phyloP scores from a whole-genome alignment of 768 basidiomycete genomes.

The Kockovaella imperatae region DNA sequence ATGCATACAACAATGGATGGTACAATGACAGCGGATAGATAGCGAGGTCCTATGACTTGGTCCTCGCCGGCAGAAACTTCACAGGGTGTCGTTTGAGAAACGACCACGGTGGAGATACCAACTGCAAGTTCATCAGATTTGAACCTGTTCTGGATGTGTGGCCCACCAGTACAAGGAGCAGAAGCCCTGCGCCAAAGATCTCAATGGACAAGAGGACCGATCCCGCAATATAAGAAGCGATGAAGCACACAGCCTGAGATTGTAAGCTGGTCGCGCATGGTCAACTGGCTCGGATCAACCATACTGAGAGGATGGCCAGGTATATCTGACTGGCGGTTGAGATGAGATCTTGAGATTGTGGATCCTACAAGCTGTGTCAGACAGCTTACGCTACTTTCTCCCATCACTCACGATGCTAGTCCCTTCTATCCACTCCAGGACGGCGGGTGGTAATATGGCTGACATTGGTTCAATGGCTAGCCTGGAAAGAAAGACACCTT shows the following conservation, averaged over 20 bases:
- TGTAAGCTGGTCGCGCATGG: neutral
- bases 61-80: conserved; percentile 29
- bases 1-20: too few relatives aligned
- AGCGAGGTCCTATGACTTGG: too few relatives aligned
- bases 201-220: conserved; percentile 32
- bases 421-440: conserved; percentile 21
- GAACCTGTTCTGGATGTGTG: neutral
- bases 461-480: too few relatives aligned
- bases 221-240: conserved; percentile 17
- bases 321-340: conserved; percentile 28
- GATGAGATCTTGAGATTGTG: conserved; percentile 24
- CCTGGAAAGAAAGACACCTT: too few relatives aligned
- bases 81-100: conserved; percentile 27
- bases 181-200: conserved; percentile 24
- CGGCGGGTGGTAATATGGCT: conserved; percentile 16
- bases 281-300: neutral
- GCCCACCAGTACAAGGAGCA: conserved; percentile 22
- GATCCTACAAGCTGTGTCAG: conserved; percentile 21
- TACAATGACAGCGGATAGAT: too few relatives aligned
- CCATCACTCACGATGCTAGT: conserved; percentile 27
- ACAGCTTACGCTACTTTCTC: too few relatives aligned
- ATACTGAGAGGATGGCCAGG: conserved; percentile 27
- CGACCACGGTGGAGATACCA: conserved; percentile 33
- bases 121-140: conserved; percentile 4
- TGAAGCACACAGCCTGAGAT: conserved; percentile 20